phyloP scores from a whole-genome alignment of 257 asterid genomes.

The Oldenlandia corymbosa region DNA sequence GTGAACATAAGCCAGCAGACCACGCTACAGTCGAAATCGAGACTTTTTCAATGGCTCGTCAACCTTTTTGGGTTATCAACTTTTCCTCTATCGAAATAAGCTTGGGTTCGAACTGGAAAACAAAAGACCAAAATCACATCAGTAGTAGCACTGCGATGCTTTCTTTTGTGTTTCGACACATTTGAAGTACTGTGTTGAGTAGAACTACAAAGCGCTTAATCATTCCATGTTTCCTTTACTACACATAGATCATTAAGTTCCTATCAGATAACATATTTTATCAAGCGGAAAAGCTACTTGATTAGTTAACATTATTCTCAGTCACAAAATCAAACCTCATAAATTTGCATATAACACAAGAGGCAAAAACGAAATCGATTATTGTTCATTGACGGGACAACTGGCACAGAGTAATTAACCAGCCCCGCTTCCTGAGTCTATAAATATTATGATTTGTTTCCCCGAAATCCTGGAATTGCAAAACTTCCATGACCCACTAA shows the following conservation, averaged over 20 bases:
- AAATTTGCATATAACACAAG: background rate
- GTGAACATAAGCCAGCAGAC: background rate
- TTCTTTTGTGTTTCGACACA: too few relatives aligned
- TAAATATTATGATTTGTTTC: too few relatives aligned
- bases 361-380: background rate
- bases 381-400: background rate
- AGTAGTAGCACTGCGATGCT: background rate
- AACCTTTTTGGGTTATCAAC: background rate
- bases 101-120: background rate
- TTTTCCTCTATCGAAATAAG: background rate
- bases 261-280: slow-evolving; percentile 1
- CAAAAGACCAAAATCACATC: background rate
- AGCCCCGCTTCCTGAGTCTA: background rate
- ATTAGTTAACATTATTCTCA: too few relatives aligned
- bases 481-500: background rate
- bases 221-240: slow-evolving; percentile 9
- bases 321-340: too few relatives aligned
- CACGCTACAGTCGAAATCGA: background rate
- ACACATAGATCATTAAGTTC: slow-evolving; percentile 7
- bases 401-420: background rate
- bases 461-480: background rate
- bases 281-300: background rate
- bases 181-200: background rate
- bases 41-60: background rate
- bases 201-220: slow-evolving; percentile 5